Percentiles rank a stretch among this genome's conserved stretches.
Evolutionary conservation across 2,329 filamentous ascomycete species (phyloP).

Genomic region (Tolypocladium sp.): DNA sequence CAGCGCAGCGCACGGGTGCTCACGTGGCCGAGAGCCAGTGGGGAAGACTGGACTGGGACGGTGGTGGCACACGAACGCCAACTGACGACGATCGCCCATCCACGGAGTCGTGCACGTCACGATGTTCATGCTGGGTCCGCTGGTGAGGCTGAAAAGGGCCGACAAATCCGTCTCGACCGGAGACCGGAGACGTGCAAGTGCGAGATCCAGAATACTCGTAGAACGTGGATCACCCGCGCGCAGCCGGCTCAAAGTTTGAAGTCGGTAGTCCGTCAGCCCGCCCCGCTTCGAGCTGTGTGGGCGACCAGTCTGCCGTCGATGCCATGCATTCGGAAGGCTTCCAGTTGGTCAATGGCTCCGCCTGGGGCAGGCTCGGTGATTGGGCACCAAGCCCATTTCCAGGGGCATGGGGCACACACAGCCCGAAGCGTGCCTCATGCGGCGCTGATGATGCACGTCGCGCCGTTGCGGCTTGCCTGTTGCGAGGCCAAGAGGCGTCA

Average conservation of each 20-base stretch:
- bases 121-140: background rate
- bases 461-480: background rate
- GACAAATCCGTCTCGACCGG: background rate
- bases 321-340: background rate
- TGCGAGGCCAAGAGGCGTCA: background rate
- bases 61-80: background rate
- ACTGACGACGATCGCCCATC: background rate
- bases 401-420: background rate
- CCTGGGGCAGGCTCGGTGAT: background rate
- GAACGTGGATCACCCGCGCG: background rate
- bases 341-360: background rate
- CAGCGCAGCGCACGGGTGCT: background rate
- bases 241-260: background rate
- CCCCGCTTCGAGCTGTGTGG: background rate
- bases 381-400: background rate
- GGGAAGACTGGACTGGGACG: background rate
- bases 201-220: background rate
- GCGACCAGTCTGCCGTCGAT: background rate
- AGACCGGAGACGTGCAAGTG: background rate
- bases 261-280: background rate
- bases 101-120: background rate
- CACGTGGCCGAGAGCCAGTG: background rate
- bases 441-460: background rate
- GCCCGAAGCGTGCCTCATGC: background rate
- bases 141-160: constrained; percentile 1